phyloP scores from a whole-genome alignment of 2,329 filamentous ascomycete species.

The Fusarium tanahbumbuense region DNA sequence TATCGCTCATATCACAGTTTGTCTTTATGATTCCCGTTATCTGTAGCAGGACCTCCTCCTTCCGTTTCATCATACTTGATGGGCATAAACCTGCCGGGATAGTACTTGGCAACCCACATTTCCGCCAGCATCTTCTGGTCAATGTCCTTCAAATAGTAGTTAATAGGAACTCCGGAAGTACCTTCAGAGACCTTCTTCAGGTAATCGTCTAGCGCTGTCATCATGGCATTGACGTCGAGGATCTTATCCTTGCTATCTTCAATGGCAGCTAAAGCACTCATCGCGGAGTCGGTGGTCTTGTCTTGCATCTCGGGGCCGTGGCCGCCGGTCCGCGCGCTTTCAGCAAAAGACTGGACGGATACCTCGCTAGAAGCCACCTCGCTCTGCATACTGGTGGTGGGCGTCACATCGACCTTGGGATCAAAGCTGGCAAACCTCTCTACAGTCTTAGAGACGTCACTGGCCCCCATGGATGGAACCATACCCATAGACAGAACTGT shows the following conservation, averaged over 20 bases:
- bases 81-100: conserved; percentile 24
- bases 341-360: neutral
- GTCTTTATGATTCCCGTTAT: neutral
- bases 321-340: neutral
- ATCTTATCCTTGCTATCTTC: conserved; percentile 21
- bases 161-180: conserved; percentile 21
- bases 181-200: conserved; percentile 14
- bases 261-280: conserved; percentile 3
- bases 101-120: conserved; percentile 37
- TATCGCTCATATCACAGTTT: no score
- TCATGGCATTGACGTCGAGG: conserved; percentile 31
- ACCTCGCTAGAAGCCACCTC: neutral
- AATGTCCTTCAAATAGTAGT: conserved; percentile 38
- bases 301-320: neutral
- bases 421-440: conserved; percentile 11
- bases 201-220: conserved; percentile 31
- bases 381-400: conserved; percentile 8
- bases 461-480: neutral
- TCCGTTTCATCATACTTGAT: conserved; percentile 21
- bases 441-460: neutral
- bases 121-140: conserved; percentile 29
- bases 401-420: conserved; percentile 5
- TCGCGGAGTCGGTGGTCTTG: neutral
- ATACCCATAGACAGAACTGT: conserved; percentile 23
- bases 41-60: neutral